Conservation (phyloP, 179 eudicot species). For the Actinidia arguta region DNA sequence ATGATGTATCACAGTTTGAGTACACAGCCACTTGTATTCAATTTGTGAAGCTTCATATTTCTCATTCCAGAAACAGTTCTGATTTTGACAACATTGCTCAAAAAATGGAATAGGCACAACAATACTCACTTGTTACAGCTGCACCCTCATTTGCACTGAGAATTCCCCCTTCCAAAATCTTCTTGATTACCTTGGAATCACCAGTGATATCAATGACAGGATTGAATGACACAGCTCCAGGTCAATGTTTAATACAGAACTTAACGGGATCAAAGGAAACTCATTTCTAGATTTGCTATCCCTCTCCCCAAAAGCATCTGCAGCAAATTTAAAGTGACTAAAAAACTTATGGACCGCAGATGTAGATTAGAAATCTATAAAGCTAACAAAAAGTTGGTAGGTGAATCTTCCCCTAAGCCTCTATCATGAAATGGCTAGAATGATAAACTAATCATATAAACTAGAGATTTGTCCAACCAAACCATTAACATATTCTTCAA, state of each 20-base stretch:
- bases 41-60: background rate
- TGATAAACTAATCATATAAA: too few species aligned
- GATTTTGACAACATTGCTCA: constrained; percentile 2
- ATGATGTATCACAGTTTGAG: background rate
- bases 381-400: constrained; percentile 1
- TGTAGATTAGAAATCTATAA: background rate
- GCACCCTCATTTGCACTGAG: constrained; percentile 64
- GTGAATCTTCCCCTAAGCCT: constrained; percentile 4
- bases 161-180: constrained; percentile 61
- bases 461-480: too few species aligned
- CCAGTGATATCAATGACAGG: constrained; percentile 59
- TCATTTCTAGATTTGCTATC: constrained; percentile 30
- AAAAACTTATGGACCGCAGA: background rate
- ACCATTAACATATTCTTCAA: too few species aligned
- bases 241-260: constrained; percentile 45
- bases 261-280: constrained; percentile 42
- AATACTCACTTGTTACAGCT: constrained; percentile 57
- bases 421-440: too few species aligned
- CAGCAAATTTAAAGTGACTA: constrained; percentile 24
- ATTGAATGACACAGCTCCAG: constrained; percentile 55
- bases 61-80: background rate
- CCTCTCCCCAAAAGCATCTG: constrained; percentile 59
- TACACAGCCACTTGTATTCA: background rate
- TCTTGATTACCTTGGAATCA: constrained; percentile 67
- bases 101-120: background rate